Evolutionary conservation across 2,329 filamentous ascomycete species (phyloP).

Genomic region (Epichloe sp.): DNA sequence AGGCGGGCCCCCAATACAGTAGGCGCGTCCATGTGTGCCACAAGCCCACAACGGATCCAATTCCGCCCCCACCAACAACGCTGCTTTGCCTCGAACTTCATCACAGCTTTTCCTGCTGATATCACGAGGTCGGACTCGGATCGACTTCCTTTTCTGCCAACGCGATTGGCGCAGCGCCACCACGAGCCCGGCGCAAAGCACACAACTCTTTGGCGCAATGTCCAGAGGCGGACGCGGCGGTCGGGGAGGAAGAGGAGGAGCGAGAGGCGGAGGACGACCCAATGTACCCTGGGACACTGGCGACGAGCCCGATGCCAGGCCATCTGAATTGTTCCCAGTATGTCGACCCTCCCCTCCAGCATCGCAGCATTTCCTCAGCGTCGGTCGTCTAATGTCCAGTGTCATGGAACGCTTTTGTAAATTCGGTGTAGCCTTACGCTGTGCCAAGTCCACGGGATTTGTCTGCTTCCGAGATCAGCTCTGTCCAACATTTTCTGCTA

Average conservation of each 20-base stretch:
- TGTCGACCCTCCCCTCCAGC: conserved; percentile 8
- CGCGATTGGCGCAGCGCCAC: background rate
- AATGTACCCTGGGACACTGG: conserved; percentile 38
- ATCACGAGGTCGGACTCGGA: background rate
- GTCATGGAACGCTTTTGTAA: background rate
- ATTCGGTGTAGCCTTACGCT: conserved; percentile 30
- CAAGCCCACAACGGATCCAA: background rate
- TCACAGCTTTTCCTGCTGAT: background rate
- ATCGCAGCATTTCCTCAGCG: background rate
- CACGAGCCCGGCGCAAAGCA: background rate
- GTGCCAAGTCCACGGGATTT: conserved; percentile 33
- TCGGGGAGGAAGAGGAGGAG: conserved; percentile 35
- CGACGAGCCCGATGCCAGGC: conserved; percentile 42
- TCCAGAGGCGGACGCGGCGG: conserved; percentile 41
- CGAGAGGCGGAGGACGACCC: conserved; percentile 31
- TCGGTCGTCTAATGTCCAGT: background rate
- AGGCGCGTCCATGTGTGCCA: background rate
- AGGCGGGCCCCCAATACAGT: too few relatives aligned
- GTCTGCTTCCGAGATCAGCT: conserved; percentile 29
- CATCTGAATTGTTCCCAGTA: conserved; percentile 48
- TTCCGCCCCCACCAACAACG: conserved; percentile 3
- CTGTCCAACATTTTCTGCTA: conserved; percentile 39
- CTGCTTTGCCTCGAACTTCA: background rate
- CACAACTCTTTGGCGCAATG: conserved; percentile 24
- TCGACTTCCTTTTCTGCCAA: background rate